Base-by-base conservation (phyloP, 352 stramenopile species). In the Phytophthora podocarpi region DNA sequence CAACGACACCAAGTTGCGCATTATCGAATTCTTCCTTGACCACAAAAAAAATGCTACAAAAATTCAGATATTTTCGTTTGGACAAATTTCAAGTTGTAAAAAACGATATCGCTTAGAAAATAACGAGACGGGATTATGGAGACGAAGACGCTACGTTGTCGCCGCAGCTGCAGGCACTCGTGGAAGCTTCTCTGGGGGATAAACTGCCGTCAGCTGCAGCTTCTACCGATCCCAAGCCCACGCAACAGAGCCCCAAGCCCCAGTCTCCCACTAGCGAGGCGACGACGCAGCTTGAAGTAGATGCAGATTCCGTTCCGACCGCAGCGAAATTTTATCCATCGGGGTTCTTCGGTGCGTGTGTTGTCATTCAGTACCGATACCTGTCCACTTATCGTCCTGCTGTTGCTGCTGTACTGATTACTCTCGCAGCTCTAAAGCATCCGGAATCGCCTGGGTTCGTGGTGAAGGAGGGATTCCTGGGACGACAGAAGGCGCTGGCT, bases 1-100 rank as follows among this genome's bases (percentile, higher is more conserved):
- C 41, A 91, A 49, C 13, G 73, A 64, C 55, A 89, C 73, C 34
- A 91, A 70, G 50, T 91, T 91, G 28, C 76, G 73, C 82, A 91
- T 73, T n/a, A n/a, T n/a, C n/a, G n/a, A n/a, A n/a, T n/a, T n/a
- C n/a, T n/a, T n/a, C n/a, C n/a, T n/a, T n/a, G n/a, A n/a, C n/a
- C n/a, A n/a, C n/a, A n/a, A n/a, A n/a, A n/a, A n/a, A n/a, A n/a
- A n/a, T n/a, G n/a, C n/a, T n/a, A n/a, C n/a, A n/a, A n/a, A n/a
- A n/a, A n/a, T n/a, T n/a, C n/a, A n/a, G n/a, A n/a, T n/a, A n/a
- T n/a, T n/a, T n/a, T n/a, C n/a, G n/a, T n/a, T n/a, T n/a, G n/a
- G n/a, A n/a, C n/a, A n/a, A n/a, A n/a, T n/a, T n/a, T n/a, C n/a
- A n/a, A n/a, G n/a, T n/a, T n/a, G n/a, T n/a, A n/a, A n/a, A n/a